Evolutionary conservation across 169 alveolate species (phyloP).

Genomic region (Eimeria falciformis): DNA sequence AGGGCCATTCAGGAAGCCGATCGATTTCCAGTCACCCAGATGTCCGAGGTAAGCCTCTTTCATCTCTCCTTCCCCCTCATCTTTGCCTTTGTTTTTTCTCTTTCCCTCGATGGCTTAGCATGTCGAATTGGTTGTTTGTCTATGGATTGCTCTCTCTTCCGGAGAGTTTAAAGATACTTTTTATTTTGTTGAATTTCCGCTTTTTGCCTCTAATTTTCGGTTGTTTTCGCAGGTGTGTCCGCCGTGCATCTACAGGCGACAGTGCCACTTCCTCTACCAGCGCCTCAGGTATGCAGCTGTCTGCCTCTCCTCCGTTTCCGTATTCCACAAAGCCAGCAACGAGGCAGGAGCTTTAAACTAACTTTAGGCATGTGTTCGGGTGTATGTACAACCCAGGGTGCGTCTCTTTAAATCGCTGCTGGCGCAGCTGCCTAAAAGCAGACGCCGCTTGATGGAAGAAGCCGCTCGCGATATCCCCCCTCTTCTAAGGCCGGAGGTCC

Average conservation of each 20-base stretch:
- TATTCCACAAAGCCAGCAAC: not conserved
- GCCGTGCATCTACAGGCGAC: conserved; percentile 54
- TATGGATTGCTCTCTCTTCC: not conserved
- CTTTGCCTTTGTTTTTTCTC: not conserved
- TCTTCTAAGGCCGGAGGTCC: conserved; percentile 70
- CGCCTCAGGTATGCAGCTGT: conserved; percentile 54
- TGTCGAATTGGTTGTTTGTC: not conserved
- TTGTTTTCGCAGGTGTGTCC: conserved; percentile 69
- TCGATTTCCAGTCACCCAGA: conserved; percentile 48
- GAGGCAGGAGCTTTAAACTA: not conserved
- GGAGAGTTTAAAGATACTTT: not conserved
- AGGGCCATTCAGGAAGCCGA: conserved; percentile 69
- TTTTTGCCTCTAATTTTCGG: not conserved
- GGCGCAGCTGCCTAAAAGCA: conserved; percentile 64
- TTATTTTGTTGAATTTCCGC: not conserved
- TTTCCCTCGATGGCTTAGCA: no score
- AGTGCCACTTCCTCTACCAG: conserved; percentile 75
- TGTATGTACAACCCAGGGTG: not conserved
- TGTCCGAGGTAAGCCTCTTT: conserved; percentile 31
- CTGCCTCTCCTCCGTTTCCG: not conserved
- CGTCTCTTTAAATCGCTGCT: conserved; percentile 65
- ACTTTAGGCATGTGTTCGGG: not conserved
- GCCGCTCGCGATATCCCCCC: conserved; percentile 67
- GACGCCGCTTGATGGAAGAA: conserved; percentile 52
- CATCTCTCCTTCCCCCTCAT: not conserved